Base-by-base conservation (phyloP, 2,329 filamentous ascomycete genomes). In the Berkeleyomyces rouxiae region DNA sequence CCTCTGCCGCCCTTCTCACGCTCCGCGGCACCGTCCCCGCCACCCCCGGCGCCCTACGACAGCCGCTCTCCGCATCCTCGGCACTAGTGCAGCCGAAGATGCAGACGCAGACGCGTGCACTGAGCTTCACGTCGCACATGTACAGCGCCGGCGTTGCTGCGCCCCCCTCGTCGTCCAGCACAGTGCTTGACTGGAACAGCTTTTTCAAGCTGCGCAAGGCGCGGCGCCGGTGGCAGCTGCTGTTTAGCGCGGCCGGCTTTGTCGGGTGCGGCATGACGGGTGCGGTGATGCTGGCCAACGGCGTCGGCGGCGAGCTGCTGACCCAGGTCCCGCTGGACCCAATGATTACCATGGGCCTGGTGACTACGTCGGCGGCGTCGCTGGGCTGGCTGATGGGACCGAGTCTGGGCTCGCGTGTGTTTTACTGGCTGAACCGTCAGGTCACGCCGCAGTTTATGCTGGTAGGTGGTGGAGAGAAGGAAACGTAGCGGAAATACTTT, bases 151-250 rank as follows among this genome's bases (percentile, higher is more conserved):
- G 62, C 5, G 49, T 40, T 16, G 37, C 65, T 58, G 61, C 65
- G 46, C 33, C 65, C 6, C 63, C 59, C 16, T 53, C 63, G 62
- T 64, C 65, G 13, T 59, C 73, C 16, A 66, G 61, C 60, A 68
- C 72, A 43, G 70, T 73, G n/a, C 82, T 91, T 49, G 82, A 90
- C 75, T 97, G 92, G 92, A 86, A 96, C 76, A 84, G 83, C 61
- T 97, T 96, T 78, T 95, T 97, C 79, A 83, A 84, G 71, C 85
- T 97, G 65, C 90, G 92, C 70, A 87, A 90, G 69, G 87, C 85
- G 65, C 88, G 92, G 63, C 86, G 92, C 65, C 83, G 88, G 69
- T 87, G 91, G 77, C 90, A 92, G 71, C 81, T 95, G 44, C 81
- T 80, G 59, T 90, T 90, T 67, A 92, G 88, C 57, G 78, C 90